These are phyloP conservation scores for Aspergillus fructus DNA, from an alignment of 2,329 filamentous ascomycete genomes.

Conservation along the genomic window DNA sequence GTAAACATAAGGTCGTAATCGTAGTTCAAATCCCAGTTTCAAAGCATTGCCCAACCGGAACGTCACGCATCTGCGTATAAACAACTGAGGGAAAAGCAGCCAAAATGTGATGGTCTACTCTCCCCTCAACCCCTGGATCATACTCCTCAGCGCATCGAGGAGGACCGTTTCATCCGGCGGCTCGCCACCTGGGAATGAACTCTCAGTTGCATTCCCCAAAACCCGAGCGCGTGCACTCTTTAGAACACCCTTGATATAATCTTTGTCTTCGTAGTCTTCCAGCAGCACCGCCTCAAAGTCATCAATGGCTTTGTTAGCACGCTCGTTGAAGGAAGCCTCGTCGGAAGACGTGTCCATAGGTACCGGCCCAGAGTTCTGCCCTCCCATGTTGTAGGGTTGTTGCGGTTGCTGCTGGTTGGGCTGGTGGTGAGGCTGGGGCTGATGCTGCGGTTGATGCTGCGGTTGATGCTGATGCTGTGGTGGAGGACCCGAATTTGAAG, in stretches of 20 bases:
- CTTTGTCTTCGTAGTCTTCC: slow-evolving; percentile 47
- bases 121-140: slow-evolving; percentile 42
- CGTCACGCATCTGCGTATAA: neutral
- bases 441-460: slow-evolving; percentile 15
- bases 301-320: slow-evolving; percentile 45
- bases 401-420: slow-evolving; percentile 20
- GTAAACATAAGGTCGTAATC: slow-evolving; percentile 16
- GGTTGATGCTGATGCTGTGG: slow-evolving; percentile 16
- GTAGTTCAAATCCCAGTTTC: slow-evolving; percentile 4
- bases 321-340: slow-evolving; percentile 38
- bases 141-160: slow-evolving; percentile 39
- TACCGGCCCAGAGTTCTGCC: slow-evolving; percentile 20
- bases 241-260: slow-evolving; percentile 46
- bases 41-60: neutral
- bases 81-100: neutral
- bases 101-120: slow-evolving; percentile 21
- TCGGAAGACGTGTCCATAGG: slow-evolving; percentile 26
- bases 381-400: slow-evolving; percentile 16
- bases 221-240: slow-evolving; percentile 44
- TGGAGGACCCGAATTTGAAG: slow-evolving; percentile 17
- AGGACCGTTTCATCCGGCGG: slow-evolving; percentile 46
- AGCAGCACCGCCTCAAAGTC: slow-evolving; percentile 46
- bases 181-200: slow-evolving; percentile 44
- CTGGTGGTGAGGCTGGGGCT: slow-evolving; percentile 20
- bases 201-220: slow-evolving; percentile 39